phyloP scores from a whole-genome alignment of 2,329 filamentous ascomycete genomes.

The Fusarium fracticaudum region DNA sequence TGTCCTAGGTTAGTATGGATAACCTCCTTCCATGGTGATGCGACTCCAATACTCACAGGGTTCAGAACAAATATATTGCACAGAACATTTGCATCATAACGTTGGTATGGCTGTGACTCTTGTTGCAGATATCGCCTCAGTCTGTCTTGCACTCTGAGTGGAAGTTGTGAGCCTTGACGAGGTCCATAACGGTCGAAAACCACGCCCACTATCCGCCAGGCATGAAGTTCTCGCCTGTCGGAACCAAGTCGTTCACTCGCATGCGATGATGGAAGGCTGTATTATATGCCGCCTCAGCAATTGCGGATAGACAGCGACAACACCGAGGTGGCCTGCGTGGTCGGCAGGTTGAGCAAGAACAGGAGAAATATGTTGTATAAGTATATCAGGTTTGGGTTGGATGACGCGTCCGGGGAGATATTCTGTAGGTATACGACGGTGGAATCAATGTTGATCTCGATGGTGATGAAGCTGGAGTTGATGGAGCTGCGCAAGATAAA shows the following conservation, averaged over 20 bases:
- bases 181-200: not conserved
- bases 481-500: not conserved
- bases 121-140: not conserved
- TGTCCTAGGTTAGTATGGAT: not conserved
- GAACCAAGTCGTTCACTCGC: not conserved
- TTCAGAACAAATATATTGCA: not conserved
- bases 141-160: not conserved
- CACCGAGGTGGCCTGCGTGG: not conserved
- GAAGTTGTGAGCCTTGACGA: accelerated
- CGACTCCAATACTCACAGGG: not conserved
- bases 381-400: no score
- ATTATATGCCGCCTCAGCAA: not conserved
- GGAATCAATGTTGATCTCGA: not conserved
- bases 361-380: not conserved
- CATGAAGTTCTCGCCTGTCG: not conserved
- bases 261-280: not conserved
- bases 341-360: not conserved
- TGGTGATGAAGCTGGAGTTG: not conserved
- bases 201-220: not conserved
- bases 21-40: not conserved
- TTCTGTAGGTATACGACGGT: no score
- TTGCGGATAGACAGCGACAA: not conserved
- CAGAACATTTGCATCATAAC: not conserved
- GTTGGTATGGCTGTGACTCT: not conserved
- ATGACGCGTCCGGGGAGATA: no score